These are phyloP conservation scores for Lentinula boryana DNA, from an alignment of 768 basidiomycete species.

Conservation along the genomic window DNA sequence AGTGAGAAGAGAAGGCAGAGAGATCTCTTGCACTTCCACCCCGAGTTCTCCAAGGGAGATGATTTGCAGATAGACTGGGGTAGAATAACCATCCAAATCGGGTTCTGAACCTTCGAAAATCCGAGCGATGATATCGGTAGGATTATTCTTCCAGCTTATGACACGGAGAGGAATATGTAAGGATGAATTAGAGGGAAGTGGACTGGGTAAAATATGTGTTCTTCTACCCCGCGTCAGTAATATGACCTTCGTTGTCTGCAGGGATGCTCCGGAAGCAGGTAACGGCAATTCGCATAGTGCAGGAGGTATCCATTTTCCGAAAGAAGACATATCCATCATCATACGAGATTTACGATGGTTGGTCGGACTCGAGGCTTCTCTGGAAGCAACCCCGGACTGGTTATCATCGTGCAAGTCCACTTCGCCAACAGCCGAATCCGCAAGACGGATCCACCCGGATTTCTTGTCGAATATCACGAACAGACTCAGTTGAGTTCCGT, in stretches of 20 bases:
- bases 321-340: slow-evolving; percentile 12
- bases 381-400: slow-evolving; percentile 13
- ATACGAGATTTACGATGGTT: slow-evolving; percentile 17
- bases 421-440: slow-evolving; percentile 77
- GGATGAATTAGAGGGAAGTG: slow-evolving; percentile 50
- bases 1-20: slow-evolving; percentile 48
- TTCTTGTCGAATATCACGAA: slow-evolving; percentile 87
- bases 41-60: slow-evolving; percentile 66
- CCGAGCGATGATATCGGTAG: slow-evolving; percentile 49
- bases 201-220: slow-evolving; percentile 64
- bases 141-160: slow-evolving; percentile 53
- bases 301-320: slow-evolving; percentile 45
- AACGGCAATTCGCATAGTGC: slow-evolving; percentile 41
- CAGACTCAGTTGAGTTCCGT: slow-evolving; percentile 70
- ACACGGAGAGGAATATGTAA: slow-evolving; percentile 44
- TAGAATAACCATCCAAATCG: slow-evolving; percentile 14
- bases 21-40: slow-evolving; percentile 67
- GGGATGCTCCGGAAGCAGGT: slow-evolving; percentile 21
- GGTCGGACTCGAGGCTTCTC: slow-evolving; percentile 8
- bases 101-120: slow-evolving; percentile 31
- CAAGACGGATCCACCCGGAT: slow-evolving; percentile 74
- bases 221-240: slow-evolving; percentile 64
- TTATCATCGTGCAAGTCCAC: slow-evolving; percentile 53
- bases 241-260: slow-evolving; percentile 38
- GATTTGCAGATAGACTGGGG: slow-evolving; percentile 55